phyloP scores from a whole-genome alignment of 371 early-diverging fungal species.

The Batrachochytrium dendrobatidis region DNA sequence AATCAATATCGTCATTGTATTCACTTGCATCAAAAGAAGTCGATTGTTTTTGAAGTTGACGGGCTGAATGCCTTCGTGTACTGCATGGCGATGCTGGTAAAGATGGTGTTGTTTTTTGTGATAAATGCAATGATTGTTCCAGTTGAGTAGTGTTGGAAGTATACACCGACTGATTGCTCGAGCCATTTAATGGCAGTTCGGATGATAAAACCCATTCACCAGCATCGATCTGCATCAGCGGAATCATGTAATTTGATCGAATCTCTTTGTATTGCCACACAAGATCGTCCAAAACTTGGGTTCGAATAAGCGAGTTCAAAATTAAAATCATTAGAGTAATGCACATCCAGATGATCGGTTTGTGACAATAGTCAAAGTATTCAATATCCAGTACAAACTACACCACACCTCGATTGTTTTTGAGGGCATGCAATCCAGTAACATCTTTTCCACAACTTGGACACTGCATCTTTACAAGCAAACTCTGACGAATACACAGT shows the following conservation, averaged over 20 bases:
- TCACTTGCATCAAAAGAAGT: too few relatives aligned
- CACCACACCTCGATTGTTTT: slow-evolving; percentile 12
- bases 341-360: neutral
- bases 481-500: slow-evolving; percentile 22
- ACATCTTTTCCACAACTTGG: slow-evolving; percentile 15
- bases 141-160: too few relatives aligned
- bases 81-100: too few relatives aligned
- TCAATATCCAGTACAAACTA: neutral
- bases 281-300: slow-evolving; percentile 7
- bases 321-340: neutral
- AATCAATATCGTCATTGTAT: too few relatives aligned
- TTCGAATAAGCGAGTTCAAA: neutral
- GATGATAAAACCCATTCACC: neutral
- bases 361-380: neutral
- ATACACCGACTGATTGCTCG: too few relatives aligned
- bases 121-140: too few relatives aligned
- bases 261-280: slow-evolving; percentile 1
- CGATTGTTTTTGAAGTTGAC: too few relatives aligned
- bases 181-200: too few relatives aligned
- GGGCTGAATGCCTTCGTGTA: too few relatives aligned
- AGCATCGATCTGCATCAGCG: neutral
- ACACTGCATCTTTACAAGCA: slow-evolving; percentile 16
- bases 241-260: neutral
- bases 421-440: slow-evolving; percentile 5
- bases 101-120: too few relatives aligned